A percentile compares a stretch with the other conserved stretches of the same genome.
Conservation (phyloP, 208 protist species). For the Acanthamoeba comandoni region DNA sequence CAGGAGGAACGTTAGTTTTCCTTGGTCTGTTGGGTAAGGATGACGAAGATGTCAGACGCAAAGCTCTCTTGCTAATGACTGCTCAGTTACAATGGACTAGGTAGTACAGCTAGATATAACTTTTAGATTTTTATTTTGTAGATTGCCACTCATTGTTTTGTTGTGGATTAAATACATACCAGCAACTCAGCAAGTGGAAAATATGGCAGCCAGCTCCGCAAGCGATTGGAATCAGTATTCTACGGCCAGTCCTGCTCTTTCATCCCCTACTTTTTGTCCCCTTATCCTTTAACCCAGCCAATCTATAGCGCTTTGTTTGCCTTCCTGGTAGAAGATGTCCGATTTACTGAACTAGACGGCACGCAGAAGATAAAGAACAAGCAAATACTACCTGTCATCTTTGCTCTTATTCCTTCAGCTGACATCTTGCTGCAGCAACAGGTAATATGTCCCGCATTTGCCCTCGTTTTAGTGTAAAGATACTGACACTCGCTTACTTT, state of each 20-base stretch:
- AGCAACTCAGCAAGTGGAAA: not conserved
- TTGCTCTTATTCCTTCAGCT: conserved; percentile 34
- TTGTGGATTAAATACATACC: no score
- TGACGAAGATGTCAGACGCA: conserved; percentile 29
- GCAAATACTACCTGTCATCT: conserved; percentile 48
- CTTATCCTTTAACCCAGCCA: conserved; percentile 17
- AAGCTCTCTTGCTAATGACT: conserved; percentile 21
- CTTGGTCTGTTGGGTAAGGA: conserved; percentile 4
- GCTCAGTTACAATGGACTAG: conserved; percentile 31
- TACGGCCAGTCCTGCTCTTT: conserved; percentile 32
- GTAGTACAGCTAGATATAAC: no score
- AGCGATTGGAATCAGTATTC: conserved; percentile 40
- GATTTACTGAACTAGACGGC: conserved; percentile 55
- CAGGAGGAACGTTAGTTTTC: conserved; percentile 8
- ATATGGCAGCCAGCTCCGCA: conserved; percentile 53
- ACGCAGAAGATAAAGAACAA: conserved; percentile 69
- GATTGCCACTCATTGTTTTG: no score
- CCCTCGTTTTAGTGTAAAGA: no score
- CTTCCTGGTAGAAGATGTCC: conserved; percentile 50
- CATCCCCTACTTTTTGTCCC: conserved; percentile 26
- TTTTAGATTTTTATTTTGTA: no score
- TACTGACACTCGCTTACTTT: no score
- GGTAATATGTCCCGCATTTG: no score
- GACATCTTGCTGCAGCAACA: conserved; percentile 66
- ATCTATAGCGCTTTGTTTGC: conserved; percentile 38